These are phyloP conservation scores for Dichomitus squalens DNA, from an alignment of 1,284 basidiomycete genomes.

Conservation along the genomic window DNA sequence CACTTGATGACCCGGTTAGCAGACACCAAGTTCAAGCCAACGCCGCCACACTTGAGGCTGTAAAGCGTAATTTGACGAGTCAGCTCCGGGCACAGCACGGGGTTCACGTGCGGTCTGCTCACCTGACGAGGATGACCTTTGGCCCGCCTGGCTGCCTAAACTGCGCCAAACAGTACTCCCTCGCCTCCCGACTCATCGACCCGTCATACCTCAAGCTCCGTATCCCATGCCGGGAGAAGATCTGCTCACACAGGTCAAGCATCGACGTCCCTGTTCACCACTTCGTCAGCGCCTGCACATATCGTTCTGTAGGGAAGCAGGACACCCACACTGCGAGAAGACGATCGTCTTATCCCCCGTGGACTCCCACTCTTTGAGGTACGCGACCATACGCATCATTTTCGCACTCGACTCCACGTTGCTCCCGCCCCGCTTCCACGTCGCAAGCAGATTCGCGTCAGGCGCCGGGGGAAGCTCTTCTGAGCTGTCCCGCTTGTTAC, in stretches of 20 bases:
- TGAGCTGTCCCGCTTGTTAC: not conserved
- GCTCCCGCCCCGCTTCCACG: slow-evolving; percentile 57
- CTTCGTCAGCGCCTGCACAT: slow-evolving; percentile 27
- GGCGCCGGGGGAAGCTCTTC: slow-evolving; percentile 29
- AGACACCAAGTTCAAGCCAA: slow-evolving; percentile 64
- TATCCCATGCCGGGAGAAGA: slow-evolving; percentile 61
- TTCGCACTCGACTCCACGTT: slow-evolving; percentile 68
- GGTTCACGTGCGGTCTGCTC: slow-evolving; percentile 1
- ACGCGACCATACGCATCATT: slow-evolving; percentile 59
- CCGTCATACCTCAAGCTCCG: slow-evolving; percentile 64
- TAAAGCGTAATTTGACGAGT: not conserved
- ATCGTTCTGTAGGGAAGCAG: not conserved
- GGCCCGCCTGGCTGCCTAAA: slow-evolving; percentile 59
- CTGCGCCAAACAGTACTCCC: slow-evolving; percentile 49
- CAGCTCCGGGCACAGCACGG: not conserved
- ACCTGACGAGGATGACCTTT: slow-evolving; percentile 67
- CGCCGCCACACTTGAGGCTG: slow-evolving; percentile 69
- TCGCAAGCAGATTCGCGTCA: slow-evolving; percentile 45
- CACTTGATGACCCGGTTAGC: slow-evolving; percentile 73
- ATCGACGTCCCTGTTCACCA: slow-evolving; percentile 76
- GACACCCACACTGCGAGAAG: slow-evolving; percentile 65
- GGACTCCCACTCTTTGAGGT: slow-evolving; percentile 60
- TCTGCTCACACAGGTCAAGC: slow-evolving; percentile 62
- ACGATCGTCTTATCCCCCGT: slow-evolving; percentile 69
- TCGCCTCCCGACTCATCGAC: slow-evolving; percentile 54